phyloP scores from a whole-genome alignment of 1,284 basidiomycete species.

The Termitomyces sp. region DNA sequence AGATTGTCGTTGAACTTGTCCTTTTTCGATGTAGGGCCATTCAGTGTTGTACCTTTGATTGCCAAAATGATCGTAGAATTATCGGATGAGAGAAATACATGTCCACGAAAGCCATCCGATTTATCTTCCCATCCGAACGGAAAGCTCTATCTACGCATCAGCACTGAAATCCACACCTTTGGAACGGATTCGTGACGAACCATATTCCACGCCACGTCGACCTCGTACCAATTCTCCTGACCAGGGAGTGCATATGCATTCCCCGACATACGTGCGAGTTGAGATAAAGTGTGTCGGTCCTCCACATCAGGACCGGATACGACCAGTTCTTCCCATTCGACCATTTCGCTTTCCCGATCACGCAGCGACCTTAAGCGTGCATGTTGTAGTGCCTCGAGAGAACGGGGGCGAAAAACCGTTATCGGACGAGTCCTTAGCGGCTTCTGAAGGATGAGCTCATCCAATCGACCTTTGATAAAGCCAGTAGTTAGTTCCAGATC shows the following conservation, averaged over 20 bases:
- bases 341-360: slow-evolving; percentile 41
- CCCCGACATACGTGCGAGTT: slow-evolving; percentile 86
- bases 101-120: slow-evolving; percentile 82
- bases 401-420: slow-evolving; percentile 56
- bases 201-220: slow-evolving; percentile 70
- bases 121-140: slow-evolving; percentile 91
- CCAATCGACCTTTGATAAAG: neutral
- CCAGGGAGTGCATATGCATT: slow-evolving; percentile 82
- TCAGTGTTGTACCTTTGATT: slow-evolving; percentile 89
- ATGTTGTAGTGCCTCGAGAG: slow-evolving; percentile 43
- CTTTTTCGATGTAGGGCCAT: slow-evolving; percentile 82
- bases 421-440: slow-evolving; percentile 49
- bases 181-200: slow-evolving; percentile 38
- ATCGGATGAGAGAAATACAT: slow-evolving; percentile 77
- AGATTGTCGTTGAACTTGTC: slow-evolving; percentile 98
- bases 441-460: slow-evolving; percentile 10
- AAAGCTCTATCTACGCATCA: slow-evolving; percentile 49
- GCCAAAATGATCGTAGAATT: slow-evolving; percentile 85
- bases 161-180: neutral
- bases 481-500: slow-evolving; percentile 1
- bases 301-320: slow-evolving; percentile 68
- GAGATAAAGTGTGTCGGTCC: slow-evolving; percentile 77
- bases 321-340: slow-evolving; percentile 55
- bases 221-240: slow-evolving; percentile 77
- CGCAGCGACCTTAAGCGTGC: slow-evolving; percentile 49